These are phyloP conservation scores for Fusarium sp. DNA, from an alignment of 2,329 filamentous ascomycete species.

Conservation along the genomic window DNA sequence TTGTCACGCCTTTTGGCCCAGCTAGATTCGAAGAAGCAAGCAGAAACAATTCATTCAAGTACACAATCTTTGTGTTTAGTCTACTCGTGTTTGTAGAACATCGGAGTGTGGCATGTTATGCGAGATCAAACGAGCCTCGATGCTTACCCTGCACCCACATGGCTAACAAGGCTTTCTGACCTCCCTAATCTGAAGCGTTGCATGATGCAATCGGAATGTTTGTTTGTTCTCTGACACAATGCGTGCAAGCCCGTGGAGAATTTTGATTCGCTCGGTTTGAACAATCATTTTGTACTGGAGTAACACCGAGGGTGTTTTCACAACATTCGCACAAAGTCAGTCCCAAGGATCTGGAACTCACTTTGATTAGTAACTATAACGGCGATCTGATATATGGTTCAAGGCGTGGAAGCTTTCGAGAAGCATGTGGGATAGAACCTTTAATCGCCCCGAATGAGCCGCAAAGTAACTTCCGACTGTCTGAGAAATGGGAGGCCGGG, in stretches of 20 bases:
- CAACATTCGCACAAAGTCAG: background rate
- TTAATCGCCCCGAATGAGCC: background rate
- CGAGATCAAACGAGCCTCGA: background rate
- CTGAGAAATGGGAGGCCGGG: background rate
- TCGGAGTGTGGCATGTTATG: background rate
- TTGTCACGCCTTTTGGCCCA: background rate
- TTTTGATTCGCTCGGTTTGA: background rate
- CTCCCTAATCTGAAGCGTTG: background rate
- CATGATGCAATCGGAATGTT: background rate
- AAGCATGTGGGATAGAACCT: background rate
- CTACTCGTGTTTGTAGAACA: background rate
- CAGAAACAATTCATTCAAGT: background rate
- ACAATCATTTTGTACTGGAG: background rate
- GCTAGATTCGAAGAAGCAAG: background rate
- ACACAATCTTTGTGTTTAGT: background rate
- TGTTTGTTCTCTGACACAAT: background rate
- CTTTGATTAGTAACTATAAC: background rate
- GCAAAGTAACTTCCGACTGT: constrained; percentile 1
- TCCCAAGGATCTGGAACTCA: background rate
- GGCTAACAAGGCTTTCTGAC: background rate
- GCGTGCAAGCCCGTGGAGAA: background rate
- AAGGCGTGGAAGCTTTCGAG: background rate
- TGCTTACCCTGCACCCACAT: background rate
- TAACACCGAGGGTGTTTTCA: background rate
- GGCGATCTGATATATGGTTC: background rate